phyloP scores from a whole-genome alignment of 495 filamentous ascomycete genomes.

The Xylaria curta region DNA sequence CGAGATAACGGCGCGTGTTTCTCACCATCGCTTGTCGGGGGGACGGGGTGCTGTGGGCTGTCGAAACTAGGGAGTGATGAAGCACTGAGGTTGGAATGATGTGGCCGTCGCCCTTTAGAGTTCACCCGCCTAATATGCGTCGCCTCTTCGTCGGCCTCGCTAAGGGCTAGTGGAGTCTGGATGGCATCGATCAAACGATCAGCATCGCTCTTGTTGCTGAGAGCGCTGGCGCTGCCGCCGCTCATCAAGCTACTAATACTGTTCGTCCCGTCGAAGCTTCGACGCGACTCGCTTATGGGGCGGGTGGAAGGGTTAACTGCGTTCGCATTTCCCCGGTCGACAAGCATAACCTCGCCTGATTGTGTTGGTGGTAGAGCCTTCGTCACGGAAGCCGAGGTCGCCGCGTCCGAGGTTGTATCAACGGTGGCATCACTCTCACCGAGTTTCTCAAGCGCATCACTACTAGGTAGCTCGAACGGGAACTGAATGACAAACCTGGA shows the following conservation, averaged over 20 bases:
- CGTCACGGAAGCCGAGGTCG: conserved; percentile 36
- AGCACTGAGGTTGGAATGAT: conserved; percentile 31
- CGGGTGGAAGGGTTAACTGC: conserved; percentile 25
- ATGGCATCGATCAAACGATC: conserved; percentile 80
- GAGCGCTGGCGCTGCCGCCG: conserved; percentile 57
- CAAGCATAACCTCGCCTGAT: conserved; percentile 63
- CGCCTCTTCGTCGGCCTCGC: conserved; percentile 45
- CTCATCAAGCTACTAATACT: conserved; percentile 63
- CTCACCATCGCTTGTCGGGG: conserved; percentile 1
- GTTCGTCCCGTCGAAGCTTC: conserved; percentile 48
- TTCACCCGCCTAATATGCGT: conserved; percentile 27
- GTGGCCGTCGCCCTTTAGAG: conserved; percentile 30
- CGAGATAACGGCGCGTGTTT: neutral
- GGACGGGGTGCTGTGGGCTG: neutral
- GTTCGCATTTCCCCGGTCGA: conserved; percentile 50
- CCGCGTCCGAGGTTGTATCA: conserved; percentile 29
- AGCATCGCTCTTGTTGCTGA: conserved; percentile 69
- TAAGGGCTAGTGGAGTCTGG: conserved; percentile 61
- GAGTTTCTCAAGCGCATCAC: conserved; percentile 43
- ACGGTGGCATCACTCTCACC: conserved; percentile 21
- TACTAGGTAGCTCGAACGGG: conserved; percentile 67
- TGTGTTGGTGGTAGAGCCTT: conserved; percentile 43
- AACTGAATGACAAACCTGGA: conserved; percentile 80
- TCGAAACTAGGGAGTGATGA: conserved; percentile 16
- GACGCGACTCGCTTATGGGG: conserved; percentile 30